Evolutionary conservation across 352 stramenopile species (phyloP).

Genomic region (Globisporangium spinosum): DNA sequence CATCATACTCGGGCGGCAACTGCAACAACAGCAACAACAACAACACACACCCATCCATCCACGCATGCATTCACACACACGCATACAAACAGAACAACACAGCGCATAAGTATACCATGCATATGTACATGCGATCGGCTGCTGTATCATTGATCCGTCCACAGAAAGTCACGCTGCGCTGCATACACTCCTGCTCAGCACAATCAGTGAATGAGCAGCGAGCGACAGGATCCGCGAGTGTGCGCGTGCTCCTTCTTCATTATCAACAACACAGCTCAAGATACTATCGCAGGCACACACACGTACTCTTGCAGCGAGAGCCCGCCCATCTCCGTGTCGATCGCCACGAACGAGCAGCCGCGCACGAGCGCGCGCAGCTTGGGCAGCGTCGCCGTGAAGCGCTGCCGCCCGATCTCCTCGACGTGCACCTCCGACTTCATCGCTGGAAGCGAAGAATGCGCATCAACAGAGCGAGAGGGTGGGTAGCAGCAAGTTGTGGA

Average conservation of each 20-base stretch:
- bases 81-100: neutral
- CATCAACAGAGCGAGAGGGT: constrained; percentile 51
- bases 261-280: neutral
- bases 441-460: constrained; percentile 4
- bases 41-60: neutral
- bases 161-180: neutral
- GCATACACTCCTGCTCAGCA: neutral
- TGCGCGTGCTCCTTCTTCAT: neutral
- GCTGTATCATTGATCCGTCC: neutral
- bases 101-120: neutral
- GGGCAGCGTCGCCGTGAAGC: constrained; percentile 22
- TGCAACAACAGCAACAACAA: constrained; percentile 10
- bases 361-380: constrained; percentile 30
- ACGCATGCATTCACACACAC: neutral
- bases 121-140: neutral
- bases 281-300: neutral
- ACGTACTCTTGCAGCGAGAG: constrained; percentile 66
- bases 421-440: constrained; percentile 23
- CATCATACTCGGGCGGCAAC: constrained; percentile 58
- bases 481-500: neutral
- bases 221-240: neutral
- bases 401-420: constrained; percentile 20
- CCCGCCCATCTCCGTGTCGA: constrained; percentile 77
- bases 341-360: constrained; percentile 57
- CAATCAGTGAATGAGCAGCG: neutral